Conservation (phyloP, 768 basidiomycete genomes). For the Baorangia bicolor region DNA sequence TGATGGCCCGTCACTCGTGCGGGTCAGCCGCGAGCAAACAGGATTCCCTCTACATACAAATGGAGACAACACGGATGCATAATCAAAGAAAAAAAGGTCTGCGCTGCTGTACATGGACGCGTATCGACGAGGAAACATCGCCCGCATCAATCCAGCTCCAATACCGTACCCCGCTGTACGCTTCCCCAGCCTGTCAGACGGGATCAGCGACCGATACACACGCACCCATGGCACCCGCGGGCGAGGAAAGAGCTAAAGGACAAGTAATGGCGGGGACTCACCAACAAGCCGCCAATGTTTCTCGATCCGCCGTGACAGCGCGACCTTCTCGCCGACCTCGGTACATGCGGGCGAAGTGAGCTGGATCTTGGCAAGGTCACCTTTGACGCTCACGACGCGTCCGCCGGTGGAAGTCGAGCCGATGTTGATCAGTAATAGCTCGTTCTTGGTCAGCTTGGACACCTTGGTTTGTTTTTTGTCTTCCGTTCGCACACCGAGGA, state of each 20-base stretch:
- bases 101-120: not conserved
- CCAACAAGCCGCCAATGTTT: constrained; percentile 98
- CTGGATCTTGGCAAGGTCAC: constrained; percentile 91
- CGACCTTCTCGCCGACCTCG: constrained; percentile 97
- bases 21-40: not conserved
- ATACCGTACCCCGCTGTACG: constrained; percentile 79
- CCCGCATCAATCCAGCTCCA: constrained; percentile 64
- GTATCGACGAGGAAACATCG: not conserved
- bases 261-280: constrained; percentile 39
- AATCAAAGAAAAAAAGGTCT: not conserved
- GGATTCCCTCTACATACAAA: not conserved
- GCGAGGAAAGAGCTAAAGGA: not conserved
- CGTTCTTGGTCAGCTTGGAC: constrained; percentile 86
- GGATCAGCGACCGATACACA: not conserved
- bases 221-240: not conserved
- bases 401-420: constrained; percentile 97
- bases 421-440: constrained; percentile 94
- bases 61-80: not conserved
- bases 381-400: constrained; percentile 90
- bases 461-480: constrained; percentile 99
- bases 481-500: constrained; percentile 98
- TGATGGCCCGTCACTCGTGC: not conserved
- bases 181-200: constrained; percentile 60
- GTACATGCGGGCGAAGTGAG: constrained; percentile 94
- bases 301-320: constrained; percentile 90